Percentiles rank a stretch among this genome's conserved stretches.
phyloP scores from a whole-genome alignment of 331 rosid genomes.

The Malus hybrid region DNA sequence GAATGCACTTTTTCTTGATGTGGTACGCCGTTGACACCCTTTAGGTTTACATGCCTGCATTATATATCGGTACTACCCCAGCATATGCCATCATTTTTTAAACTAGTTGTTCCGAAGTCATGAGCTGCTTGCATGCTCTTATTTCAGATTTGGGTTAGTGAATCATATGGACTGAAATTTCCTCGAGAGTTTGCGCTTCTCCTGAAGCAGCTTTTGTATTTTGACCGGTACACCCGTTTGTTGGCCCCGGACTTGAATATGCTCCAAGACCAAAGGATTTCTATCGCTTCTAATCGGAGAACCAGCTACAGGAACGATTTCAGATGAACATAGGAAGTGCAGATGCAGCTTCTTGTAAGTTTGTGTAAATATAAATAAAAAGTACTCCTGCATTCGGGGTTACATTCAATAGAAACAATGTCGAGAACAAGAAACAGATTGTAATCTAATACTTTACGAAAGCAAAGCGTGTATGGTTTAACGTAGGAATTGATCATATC shows the following conservation, averaged over 20 bases:
- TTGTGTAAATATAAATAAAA: slow-evolving; percentile 16
- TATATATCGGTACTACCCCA: background rate
- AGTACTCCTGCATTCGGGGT: slow-evolving; percentile 10
- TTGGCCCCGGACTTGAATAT: slow-evolving; percentile 87
- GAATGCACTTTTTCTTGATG: slow-evolving; percentile 96
- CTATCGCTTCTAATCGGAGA: slow-evolving; percentile 68
- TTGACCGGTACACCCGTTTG: slow-evolving; percentile 88
- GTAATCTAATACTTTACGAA: background rate
- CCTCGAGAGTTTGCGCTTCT: slow-evolving; percentile 94
- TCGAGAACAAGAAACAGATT: background rate
- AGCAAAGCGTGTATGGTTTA: background rate
- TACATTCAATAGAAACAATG: slow-evolving; percentile 12
- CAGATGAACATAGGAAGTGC: slow-evolving; percentile 19
- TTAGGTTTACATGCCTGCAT: background rate
- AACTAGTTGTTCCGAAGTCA: background rate
- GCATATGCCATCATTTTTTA: background rate
- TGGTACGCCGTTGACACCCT: slow-evolving; percentile 44
- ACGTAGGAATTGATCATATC: background rate
- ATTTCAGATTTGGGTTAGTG: slow-evolving; percentile 77
- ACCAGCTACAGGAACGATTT: slow-evolving; percentile 34
- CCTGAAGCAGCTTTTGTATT: slow-evolving; percentile 91
- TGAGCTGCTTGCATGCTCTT: background rate
- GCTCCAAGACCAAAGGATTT: slow-evolving; percentile 92
- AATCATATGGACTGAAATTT: slow-evolving; percentile 83
- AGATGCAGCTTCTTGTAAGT: slow-evolving; percentile 12